Conservation (phyloP, 140 eudicot species). For the Flaveria floridana region DNA sequence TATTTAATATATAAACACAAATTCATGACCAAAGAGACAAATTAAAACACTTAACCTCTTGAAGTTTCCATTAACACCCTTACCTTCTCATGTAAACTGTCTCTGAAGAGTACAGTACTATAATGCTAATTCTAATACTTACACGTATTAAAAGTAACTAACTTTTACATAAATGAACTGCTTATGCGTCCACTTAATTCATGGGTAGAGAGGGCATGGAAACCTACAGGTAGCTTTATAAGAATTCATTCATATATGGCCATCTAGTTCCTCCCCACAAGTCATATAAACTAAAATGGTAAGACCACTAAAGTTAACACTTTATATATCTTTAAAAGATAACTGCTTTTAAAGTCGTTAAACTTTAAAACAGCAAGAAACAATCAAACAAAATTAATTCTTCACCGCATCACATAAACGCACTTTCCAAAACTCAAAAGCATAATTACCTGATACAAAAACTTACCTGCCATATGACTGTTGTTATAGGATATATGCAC, state of each 20-base stretch:
- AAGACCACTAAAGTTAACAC: neutral
- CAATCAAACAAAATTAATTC: neutral
- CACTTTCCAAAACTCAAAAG: neutral
- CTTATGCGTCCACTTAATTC: slow-evolving; percentile 1
- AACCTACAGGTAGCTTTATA: neutral
- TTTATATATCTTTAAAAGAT: neutral
- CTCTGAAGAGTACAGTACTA: neutral
- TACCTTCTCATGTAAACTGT: neutral
- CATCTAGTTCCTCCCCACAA: slow-evolving; percentile 13
- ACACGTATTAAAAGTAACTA: neutral
- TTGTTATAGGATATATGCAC: neutral
- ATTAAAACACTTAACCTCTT: slow-evolving; percentile 4
- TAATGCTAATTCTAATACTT: neutral
- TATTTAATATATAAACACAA: neutral
- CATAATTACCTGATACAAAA: slow-evolving; percentile 10
- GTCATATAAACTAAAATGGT: neutral
- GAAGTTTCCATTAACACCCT: slow-evolving; percentile 20
- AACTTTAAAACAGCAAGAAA: neutral
- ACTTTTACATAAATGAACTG: neutral
- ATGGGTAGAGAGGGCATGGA: slow-evolving; percentile 10
- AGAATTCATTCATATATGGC: neutral
- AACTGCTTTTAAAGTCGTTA: neutral
- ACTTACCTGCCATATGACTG: neutral
- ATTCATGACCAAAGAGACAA: neutral
- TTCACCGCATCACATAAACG: neutral